phyloP scores from a whole-genome alignment of 176 grass and related monocot species.

The Aegilops bicornis region DNA sequence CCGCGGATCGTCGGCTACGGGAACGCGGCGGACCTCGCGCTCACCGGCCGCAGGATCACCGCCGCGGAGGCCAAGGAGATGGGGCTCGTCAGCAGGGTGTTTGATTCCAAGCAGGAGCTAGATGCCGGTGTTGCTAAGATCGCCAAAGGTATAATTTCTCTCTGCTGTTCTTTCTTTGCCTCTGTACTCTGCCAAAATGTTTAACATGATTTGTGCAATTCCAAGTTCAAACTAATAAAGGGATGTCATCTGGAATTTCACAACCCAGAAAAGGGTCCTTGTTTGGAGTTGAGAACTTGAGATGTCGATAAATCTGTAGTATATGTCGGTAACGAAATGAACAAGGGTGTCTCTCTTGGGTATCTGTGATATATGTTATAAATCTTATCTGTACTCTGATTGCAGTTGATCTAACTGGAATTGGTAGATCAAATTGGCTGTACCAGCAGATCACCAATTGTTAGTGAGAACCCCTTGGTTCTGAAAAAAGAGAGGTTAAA shows the following conservation, averaged over 20 bases:
- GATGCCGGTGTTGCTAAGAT: slow-evolving; percentile 51
- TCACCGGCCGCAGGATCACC: slow-evolving; percentile 59
- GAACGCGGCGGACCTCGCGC: slow-evolving; percentile 65
- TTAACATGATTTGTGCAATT: background rate
- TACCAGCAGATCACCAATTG: background rate
- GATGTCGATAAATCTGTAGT: background rate
- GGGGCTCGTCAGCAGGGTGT: slow-evolving; percentile 68
- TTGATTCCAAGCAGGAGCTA: slow-evolving; percentile 59
- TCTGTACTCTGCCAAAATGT: background rate
- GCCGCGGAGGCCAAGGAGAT: slow-evolving; percentile 82
- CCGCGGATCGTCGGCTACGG: slow-evolving; percentile 64
- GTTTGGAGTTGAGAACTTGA: background rate
- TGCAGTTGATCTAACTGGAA: background rate
- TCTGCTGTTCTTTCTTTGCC: background rate
- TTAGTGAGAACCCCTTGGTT: background rate
- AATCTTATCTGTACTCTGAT: background rate
- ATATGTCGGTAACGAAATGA: background rate
- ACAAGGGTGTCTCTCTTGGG: background rate
- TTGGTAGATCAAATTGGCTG: no score
- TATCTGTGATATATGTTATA: background rate
- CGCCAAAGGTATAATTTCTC: slow-evolving; percentile 44
- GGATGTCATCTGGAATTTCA: background rate
- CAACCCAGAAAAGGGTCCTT: background rate
- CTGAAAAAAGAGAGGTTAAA: background rate
- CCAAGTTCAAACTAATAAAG: background rate